phyloP scores from a whole-genome alignment of 2,329 filamentous ascomycete genomes.

The Alternaria alternata region DNA sequence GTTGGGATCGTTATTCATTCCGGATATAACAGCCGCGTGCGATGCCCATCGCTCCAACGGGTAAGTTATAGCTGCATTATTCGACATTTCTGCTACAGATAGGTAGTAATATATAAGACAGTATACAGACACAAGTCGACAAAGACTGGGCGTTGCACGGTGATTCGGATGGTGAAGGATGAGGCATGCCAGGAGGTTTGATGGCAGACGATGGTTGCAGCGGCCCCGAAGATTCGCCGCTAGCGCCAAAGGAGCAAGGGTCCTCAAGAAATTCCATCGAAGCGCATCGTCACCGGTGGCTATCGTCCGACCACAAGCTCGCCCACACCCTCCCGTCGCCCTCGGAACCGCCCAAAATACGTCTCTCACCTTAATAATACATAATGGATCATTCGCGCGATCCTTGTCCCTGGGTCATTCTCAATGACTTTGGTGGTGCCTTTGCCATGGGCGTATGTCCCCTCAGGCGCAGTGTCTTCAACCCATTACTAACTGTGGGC shows the following conservation, averaged over 20 bases:
- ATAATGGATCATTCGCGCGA: conserved; percentile 94
- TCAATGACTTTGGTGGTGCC: conserved; percentile 97
- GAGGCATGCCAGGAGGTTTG: neutral
- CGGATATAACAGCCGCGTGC: neutral
- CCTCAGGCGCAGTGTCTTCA: conserved; percentile 3
- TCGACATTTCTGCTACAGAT: neutral
- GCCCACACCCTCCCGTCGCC: conserved; percentile 25
- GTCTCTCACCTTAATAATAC: conserved; percentile 5
- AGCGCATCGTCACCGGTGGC: conserved; percentile 36
- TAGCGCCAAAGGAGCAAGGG: conserved; percentile 21
- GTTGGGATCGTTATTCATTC: neutral
- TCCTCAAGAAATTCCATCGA: conserved; percentile 41
- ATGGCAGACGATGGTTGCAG: conserved; percentile 4
- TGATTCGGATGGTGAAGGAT: neutral
- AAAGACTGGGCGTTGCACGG: no score
- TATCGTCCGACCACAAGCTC: conserved; percentile 21
- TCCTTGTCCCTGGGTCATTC: conserved; percentile 94
- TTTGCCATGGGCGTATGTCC: conserved; percentile 91
- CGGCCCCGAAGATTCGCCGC: conserved; percentile 30
- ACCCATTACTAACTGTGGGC: conserved; percentile 19
- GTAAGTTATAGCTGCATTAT: neutral
- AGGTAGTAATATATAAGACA: accelerated
- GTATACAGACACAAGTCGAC: neutral
- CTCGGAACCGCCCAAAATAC: neutral
- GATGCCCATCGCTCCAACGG: neutral